Conservation (phyloP, 106 monocot genomes). For the Dendrobium catenatum region DNA sequence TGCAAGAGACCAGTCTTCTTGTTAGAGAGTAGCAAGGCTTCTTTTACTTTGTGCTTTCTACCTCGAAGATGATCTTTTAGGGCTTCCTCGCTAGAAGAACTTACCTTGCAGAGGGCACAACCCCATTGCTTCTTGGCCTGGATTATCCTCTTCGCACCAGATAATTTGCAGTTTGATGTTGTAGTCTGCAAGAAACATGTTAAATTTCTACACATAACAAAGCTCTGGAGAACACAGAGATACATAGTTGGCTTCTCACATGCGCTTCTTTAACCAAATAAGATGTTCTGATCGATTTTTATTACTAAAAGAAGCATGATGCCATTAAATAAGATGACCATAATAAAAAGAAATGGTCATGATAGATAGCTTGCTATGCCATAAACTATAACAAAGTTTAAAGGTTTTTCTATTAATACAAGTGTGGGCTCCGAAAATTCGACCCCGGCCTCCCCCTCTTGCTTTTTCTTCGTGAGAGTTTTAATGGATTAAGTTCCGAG, state of each 20-base stretch:
- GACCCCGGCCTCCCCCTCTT: no score
- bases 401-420: no score
- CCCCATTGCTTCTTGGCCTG: background rate
- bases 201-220: background rate
- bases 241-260: background rate
- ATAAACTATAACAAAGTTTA: no score
- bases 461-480: no score
- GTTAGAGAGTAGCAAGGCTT: background rate
- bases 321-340: no score
- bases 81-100: slow-evolving; percentile 6
- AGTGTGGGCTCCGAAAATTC: no score
- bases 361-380: no score
- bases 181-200: background rate
- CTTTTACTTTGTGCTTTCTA: slow-evolving; percentile 24
- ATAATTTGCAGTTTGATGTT: background rate
- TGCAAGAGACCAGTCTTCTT: background rate
- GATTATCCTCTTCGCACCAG: slow-evolving; percentile 9
- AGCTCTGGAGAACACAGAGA: background rate
- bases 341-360: no score
- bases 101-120: slow-evolving; percentile 25
- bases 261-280: background rate
- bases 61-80: slow-evolving; percentile 21
- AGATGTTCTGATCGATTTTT: no score
- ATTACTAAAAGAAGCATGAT: no score
- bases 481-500: no score